Base-by-base conservation (phyloP, 139 green algal species). In the Asterochloris erici region DNA sequence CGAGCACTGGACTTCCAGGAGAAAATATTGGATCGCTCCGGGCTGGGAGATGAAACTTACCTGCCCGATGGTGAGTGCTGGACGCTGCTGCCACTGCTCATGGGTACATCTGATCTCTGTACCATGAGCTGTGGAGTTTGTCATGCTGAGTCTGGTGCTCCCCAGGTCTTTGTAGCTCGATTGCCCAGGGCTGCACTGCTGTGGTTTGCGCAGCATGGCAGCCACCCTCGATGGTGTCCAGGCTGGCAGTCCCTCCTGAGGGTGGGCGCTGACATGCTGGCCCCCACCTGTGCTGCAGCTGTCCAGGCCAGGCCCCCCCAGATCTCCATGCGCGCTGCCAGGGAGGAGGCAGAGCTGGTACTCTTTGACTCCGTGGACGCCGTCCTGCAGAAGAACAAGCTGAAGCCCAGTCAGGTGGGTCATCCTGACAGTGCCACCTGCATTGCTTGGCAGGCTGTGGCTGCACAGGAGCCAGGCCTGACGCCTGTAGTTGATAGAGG, bases 11-110 rank as follows among this genome's bases (percentile, higher is more conserved):
- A 93, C 10, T 99, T 99, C 63, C 96, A 99, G 86, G 83, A 93
- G 74, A 98, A 97, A 83, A 96, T 99, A 71, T 81, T 98, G 23
- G 69, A 79, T 0, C 87, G 92, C 17, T 96, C 93, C 23, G 96
- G 96, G 9, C 86, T 99, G 79, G 96, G 96, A 15, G 87, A 98
- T 66, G 89, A 97, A 19, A 99, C 96, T 0, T 98, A 98, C 87
- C 86, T 99, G 84, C 96, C 96, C 14, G 85, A 89, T 54, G 91
- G 92, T 94, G 19, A 47, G 76, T 74, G 47, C 27, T 79, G 14
- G 38, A 54, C 38, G 38, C 38, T 54, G 38, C 38, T 54, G 38
- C 38, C 38, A 6, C 38, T 54, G 38, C 38, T 54, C 38, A 54
- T 54, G 38, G 6, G 38, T 6, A 54, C 4, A 54, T 54, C 38